Evolutionary conservation across 805 yeast species (phyloP), one percentile per base, ranked within the genome.

Genomic region (Kuraishia piskuri): DNA sequence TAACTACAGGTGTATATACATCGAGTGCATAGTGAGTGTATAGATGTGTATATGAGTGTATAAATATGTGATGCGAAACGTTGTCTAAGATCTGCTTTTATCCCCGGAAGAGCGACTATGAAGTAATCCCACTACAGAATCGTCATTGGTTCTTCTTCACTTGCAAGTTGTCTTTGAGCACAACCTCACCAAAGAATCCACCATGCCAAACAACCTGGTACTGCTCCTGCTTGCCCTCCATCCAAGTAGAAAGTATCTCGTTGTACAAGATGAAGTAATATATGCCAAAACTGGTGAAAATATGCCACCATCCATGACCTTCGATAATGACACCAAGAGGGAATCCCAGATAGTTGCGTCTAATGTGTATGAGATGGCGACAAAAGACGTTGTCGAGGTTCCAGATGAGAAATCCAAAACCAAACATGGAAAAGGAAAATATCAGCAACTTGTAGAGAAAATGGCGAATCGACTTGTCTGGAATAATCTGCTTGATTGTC

Each of bases 251-350:
- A 57, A 91, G 71, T 57, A 86, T 80, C 71, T 90, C 91, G 62
- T 87, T 77, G 64, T 86, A 90, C 2, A 87, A 82, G 58, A 91
- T 77, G 69, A 89, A 91, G 65, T 77, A 86, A 68, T 92, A 92
- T 10, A 92, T 94, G 1, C 97, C 96, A 21, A 83, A 72, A 0
- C 96, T 96, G 0, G 94, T 88, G 58, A 88, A 76, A 10, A 88
- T 71, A 65, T 92, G 98, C 98, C 98, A 92, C 97, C 97, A 92
- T 22, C 96, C 96, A 63, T 92, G 98, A 25, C 96, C 86, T 68
- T 92, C 98, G 37, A 92, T 73, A 2, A 92, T 58, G 56, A 90
- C 78, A 1, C 98, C 98, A 52, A 85, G 78, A 1, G 97, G 97
- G 71, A 86, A 77, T 2, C 97, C 96, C 14, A 83, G 66, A 19